Evolutionary conservation across 352 stramenopile genomes (phyloP), one percentile per base, ranked within the genome.

Genomic region (Aphanomyces astaci): DNA sequence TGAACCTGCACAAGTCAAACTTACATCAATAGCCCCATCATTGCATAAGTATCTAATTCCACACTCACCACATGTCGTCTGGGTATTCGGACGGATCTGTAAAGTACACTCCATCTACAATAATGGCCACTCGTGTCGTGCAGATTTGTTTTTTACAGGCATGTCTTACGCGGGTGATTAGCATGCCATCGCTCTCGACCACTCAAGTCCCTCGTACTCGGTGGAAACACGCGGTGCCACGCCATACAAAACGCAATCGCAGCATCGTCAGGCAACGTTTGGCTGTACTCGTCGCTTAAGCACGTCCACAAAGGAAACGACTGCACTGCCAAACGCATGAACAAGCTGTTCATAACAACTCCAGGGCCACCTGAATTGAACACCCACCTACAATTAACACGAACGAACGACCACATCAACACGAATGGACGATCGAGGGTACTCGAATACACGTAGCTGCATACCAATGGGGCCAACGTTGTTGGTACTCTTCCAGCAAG

Each of bases 201-300:
- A 45, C 72, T 64, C 15, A 79, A 51, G 48, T 94, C 85, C 10
- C 85, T 76, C 36, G 85, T 90, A 64, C 90, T 83, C 76, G 80
- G 88, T 1, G 85, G 83, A 30, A 78, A 89, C 9, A 88, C 76
- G 65, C 78, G 70, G 65, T 89, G 62, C 83, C 83, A 94, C 79
- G 89, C 90, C 81, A 94, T 90, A 46, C 85, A 94, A 71, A 90
- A 94, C 66, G 85, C 89, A 59, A 94, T 89, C 48, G 81, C 82
- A 31, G 78, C 78, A 55, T 94, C 85, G 56, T 94, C 83, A 3
- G 85, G 83, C 36, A 94, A 73, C 82, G 88, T 90, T 60, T 83
- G 74, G 49, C 80, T 90, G 70, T 79, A 76, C 48, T 64, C 63
- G 59, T 90, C 80, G 28, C 80, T 90, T 25, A 94, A 60, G 39